Percentiles rank a stretch among this genome's conserved stretches.
Conservation (phyloP, 192 early-diverging fungal genomes). For the Haplosporangium gracile region DNA sequence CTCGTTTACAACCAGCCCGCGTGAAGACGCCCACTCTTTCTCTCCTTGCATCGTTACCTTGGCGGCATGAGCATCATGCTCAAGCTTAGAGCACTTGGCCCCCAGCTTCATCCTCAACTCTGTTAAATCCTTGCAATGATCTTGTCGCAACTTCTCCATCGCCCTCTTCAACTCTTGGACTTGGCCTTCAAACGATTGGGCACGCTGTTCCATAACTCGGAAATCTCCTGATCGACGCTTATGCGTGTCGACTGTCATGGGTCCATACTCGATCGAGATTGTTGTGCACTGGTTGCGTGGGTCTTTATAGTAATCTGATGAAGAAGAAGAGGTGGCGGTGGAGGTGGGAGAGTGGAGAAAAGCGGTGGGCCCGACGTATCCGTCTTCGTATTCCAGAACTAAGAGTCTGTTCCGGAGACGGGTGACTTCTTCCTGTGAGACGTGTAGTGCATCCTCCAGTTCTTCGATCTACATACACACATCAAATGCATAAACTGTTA, state of each 20-base stretch:
- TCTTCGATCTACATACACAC: conserved; percentile 36
- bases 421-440: conserved; percentile 33
- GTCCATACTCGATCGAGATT: conserved; percentile 21
- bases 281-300: background rate
- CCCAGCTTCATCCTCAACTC: conserved; percentile 20
- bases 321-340: background rate
- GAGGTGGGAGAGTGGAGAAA: conserved; percentile 6
- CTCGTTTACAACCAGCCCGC: background rate
- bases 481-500: background rate
- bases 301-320: background rate
- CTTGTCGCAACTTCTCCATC: conserved; percentile 23
- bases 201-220: conserved; percentile 15
- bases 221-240: conserved; percentile 46
- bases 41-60: conserved; percentile 30
- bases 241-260: conserved; percentile 37
- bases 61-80: conserved; percentile 45
- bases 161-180: conserved; percentile 23
- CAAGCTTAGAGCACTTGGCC: conserved; percentile 21
- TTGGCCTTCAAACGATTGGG: conserved; percentile 22
- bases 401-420: conserved; percentile 36
- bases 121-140: conserved; percentile 8
- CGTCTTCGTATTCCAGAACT: conserved; percentile 49
- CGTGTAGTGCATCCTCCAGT: conserved; percentile 23
- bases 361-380: conserved; percentile 26
- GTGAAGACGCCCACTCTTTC: too few species aligned